Evolutionary conservation across 2,329 filamentous ascomycete species (phyloP).

Genomic region (Fusarium compactum): DNA sequence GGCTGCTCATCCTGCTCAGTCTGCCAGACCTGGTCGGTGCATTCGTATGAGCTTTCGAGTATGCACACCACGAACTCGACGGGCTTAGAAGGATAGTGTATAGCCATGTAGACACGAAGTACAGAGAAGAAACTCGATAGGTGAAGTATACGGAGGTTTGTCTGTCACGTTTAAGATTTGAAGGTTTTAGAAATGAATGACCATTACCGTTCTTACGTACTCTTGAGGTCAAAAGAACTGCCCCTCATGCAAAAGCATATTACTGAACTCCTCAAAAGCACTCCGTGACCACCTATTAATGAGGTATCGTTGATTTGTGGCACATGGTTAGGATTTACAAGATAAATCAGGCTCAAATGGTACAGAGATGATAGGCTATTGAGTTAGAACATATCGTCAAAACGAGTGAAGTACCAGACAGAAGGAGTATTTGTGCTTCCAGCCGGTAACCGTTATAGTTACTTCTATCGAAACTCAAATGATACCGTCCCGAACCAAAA

Average conservation of each 20-base stretch:
- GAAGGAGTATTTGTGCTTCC: background rate
- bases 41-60: background rate
- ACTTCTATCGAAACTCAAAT: background rate
- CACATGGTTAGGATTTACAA: background rate
- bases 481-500: constrained; percentile 5
- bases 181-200: background rate
- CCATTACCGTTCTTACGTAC: background rate
- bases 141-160: background rate
- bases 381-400: background rate
- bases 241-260: background rate
- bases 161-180: background rate
- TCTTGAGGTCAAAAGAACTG: background rate
- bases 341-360: background rate
- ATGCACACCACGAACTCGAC: too few species aligned
- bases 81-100: too few species aligned
- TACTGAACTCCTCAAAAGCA: background rate
- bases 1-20: too few species aligned
- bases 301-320: background rate
- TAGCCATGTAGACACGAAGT: background rate
- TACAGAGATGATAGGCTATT: background rate
- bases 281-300: background rate
- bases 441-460: background rate
- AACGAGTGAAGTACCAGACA: background rate
- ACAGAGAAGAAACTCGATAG: background rate
- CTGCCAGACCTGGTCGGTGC: background rate